These are phyloP conservation scores for Gossypium schwendimanii DNA, from an alignment of 441 rosid species.

Conservation along the genomic window DNA sequence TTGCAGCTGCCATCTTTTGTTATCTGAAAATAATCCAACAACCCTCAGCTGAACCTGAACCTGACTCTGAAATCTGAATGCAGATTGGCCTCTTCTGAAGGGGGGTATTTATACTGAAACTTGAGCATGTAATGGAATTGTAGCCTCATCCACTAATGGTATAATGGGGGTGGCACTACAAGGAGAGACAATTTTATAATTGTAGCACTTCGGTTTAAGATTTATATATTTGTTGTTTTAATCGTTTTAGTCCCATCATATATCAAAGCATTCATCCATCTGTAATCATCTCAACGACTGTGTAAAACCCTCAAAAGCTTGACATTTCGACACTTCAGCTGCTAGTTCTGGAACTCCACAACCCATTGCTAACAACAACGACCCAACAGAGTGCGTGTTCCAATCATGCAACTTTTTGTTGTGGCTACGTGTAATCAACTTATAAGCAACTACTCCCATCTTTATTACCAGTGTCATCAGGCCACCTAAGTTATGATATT, in stretches of 20 bases:
- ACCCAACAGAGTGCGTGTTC: not conserved
- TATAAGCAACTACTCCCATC: not conserved
- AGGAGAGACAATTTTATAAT: conserved; percentile 5
- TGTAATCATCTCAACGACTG: conserved; percentile 13
- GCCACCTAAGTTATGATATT: not conserved
- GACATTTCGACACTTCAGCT: conserved; percentile 8
- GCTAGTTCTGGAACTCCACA: conserved; percentile 15
- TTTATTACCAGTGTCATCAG: not conserved
- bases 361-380: conserved; percentile 5
- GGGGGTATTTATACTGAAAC: conserved; percentile 23
- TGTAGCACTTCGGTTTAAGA: conserved; percentile 12
- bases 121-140: conserved; percentile 1
- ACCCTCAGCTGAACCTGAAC: not conserved
- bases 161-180: conserved; percentile 30
- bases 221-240: not conserved
- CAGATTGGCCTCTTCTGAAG: not conserved
- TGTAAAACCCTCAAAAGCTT: conserved; percentile 1
- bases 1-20: conserved; percentile 24
- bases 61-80: conserved; percentile 1
- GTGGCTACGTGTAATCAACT: conserved; percentile 16
- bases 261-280: conserved; percentile 6
- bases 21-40: not conserved
- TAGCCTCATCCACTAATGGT: conserved; percentile 20
- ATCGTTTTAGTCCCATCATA: conserved; percentile 1
- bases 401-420: conserved; percentile 10